Evolutionary conservation across 2,329 filamentous ascomycete genomes (phyloP).

Genomic region (Cladosporium phlei): DNA sequence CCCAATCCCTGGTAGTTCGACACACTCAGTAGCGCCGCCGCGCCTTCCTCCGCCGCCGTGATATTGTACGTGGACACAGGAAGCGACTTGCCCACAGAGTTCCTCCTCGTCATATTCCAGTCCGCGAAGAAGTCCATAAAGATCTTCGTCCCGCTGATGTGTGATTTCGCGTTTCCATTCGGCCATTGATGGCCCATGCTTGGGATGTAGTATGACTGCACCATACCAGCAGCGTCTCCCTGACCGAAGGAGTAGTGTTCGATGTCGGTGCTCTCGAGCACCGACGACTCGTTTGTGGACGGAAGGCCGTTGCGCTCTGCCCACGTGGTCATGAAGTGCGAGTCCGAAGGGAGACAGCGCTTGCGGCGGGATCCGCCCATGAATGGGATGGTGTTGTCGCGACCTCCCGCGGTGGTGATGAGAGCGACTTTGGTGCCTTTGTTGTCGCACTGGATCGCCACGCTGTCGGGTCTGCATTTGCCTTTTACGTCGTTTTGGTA

Average conservation of each 20-base stretch:
- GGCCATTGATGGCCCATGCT: conserved; percentile 39
- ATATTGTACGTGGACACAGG: no score
- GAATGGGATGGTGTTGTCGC: conserved; percentile 39
- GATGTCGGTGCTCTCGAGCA: conserved; percentile 21
- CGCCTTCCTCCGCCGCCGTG: no score
- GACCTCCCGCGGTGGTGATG: conserved; percentile 41
- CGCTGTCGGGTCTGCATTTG: conserved; percentile 18
- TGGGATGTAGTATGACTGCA: conserved; percentile 34
- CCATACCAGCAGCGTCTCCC: conserved; percentile 28
- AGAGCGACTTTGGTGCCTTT: conserved; percentile 32
- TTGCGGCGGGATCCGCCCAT: conserved; percentile 31
- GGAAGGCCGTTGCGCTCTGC: conserved; percentile 31
- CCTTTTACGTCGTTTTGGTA: conserved; percentile 29
- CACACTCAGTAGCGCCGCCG: no score
- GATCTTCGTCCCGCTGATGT: conserved; percentile 21
- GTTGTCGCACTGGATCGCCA: conserved; percentile 23
- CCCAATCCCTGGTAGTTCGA: no score
- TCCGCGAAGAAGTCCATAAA: conserved; percentile 23
- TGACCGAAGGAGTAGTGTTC: conserved; percentile 24
- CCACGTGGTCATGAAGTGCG: conserved; percentile 35
- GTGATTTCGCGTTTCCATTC: conserved; percentile 17
- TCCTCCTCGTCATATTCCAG: conserved; percentile 17
- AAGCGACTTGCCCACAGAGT: neutral
- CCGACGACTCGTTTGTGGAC: conserved; percentile 21
- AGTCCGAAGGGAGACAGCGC: conserved; percentile 24